phyloP scores from a whole-genome alignment of 2,329 filamentous ascomycete species.

The Byssothecium circinans region DNA sequence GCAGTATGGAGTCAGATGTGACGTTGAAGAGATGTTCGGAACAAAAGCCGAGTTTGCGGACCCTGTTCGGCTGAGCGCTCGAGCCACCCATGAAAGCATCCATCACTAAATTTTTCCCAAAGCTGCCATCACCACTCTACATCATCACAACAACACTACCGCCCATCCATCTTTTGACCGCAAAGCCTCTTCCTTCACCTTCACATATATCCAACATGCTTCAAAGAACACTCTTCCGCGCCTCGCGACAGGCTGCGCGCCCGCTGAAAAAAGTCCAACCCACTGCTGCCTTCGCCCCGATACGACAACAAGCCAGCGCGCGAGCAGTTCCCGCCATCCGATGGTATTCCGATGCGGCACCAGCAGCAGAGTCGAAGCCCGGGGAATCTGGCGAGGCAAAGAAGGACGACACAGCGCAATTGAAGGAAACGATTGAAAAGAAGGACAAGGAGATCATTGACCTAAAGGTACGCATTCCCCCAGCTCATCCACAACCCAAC shows the following conservation, averaged over 20 bases:
- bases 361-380: slow-evolving; percentile 36
- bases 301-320: slow-evolving; percentile 36
- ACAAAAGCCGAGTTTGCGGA: too few species aligned
- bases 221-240: slow-evolving; percentile 54
- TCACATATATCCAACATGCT: slow-evolving; percentile 46
- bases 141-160: slow-evolving; percentile 1
- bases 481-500: slow-evolving; percentile 2
- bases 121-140: too few species aligned
- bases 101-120: too few species aligned
- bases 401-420: slow-evolving; percentile 38
- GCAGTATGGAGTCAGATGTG: too few species aligned
- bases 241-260: slow-evolving; percentile 48
- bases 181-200: slow-evolving; percentile 11
- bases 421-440: slow-evolving; percentile 68
- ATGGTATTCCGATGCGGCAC: slow-evolving; percentile 54
- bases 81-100: too few species aligned
- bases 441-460: slow-evolving; percentile 75
- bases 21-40: too few species aligned
- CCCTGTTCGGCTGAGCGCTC: too few species aligned
- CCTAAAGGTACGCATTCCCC: slow-evolving; percentile 85
- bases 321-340: slow-evolving; percentile 39
- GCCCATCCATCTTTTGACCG: slow-evolving; percentile 16
- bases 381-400: slow-evolving; percentile 43
- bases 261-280: slow-evolving; percentile 19
- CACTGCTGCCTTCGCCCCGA: slow-evolving; percentile 39